Evolutionary conservation across 805 yeast genomes (phyloP), one percentile per base, ranked within the genome.

Genomic region (Metschnikowia bowlesiae): DNA sequence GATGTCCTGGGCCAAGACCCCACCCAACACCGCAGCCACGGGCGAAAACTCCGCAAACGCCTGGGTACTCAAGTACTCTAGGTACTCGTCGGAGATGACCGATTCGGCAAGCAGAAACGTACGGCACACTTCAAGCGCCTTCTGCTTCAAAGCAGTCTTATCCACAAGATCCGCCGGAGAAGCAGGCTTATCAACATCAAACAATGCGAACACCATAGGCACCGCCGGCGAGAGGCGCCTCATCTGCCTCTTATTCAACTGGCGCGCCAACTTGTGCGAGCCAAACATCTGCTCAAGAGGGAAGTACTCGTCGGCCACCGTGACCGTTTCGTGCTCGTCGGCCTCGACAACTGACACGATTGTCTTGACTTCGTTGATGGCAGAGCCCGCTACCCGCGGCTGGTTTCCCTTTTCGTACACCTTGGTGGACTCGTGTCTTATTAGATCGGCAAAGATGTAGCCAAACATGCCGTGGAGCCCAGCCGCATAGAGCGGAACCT

Each of bases 1-100:
- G 11, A 89, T 85, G 64, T 91, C 97, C 67, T 94, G 99, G 2
- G 96, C 87, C 26, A 92, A 67, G 1, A 89, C 78, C 1, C 98
- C 99, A 6, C 98, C 99, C 6, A 92, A 58, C 1, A 94, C 80
- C 0, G 98, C 95, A 4, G 94, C 82, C 0, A 84, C 84, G 1
- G 97, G 96, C 9, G 89, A 78, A 56, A 87, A 80, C 61, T 90
- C 95, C 2, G 89, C 67, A 54, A 61, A 71, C 7, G 75, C 76
- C 61, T 85, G 89, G 18, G 61, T 65, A 0, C 76, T 55, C 41
- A 84, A 64, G 28, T 67, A 61, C 5, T 68, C 63, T 28, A 80
- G 54, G 46, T 74, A 67, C 29, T 74, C 75, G 9, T 76, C 70
- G 14, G 74, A 69, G 2, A 80, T 52, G 6, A 80, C 66, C 1